These are phyloP conservation scores for Calophaca sinica DNA, from an alignment of 306 rosid species.

Conservation along the genomic window DNA sequence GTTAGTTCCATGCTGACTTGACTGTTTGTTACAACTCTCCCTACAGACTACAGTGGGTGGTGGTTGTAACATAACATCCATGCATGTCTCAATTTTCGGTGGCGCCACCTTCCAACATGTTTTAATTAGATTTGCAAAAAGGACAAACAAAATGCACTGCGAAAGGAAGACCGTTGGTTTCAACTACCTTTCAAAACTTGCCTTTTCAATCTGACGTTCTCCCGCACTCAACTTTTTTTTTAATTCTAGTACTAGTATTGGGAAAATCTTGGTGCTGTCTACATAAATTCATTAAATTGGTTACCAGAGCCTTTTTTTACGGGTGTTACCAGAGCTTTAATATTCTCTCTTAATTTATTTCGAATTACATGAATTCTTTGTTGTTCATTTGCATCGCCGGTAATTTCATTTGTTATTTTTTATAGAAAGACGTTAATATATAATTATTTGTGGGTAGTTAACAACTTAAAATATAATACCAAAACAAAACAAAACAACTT, in stretches of 20 bases:
- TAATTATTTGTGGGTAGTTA: no score
- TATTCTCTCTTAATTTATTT: no score
- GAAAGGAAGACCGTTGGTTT: constrained; percentile 42
- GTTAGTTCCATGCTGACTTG: constrained; percentile 48
- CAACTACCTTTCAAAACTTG: constrained; percentile 58
- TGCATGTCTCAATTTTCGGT: constrained; percentile 29
- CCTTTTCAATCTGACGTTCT: constrained; percentile 60
- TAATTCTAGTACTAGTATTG: neutral
- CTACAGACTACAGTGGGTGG: constrained; percentile 21
- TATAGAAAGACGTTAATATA: no score
- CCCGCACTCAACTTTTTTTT: neutral
- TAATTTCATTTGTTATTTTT: no score
- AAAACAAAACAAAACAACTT: no score
- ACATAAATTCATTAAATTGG: neutral
- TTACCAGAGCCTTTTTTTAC: no score
- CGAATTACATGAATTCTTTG: no score
- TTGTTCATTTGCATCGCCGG: no score
- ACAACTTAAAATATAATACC: no score
- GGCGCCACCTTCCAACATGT: constrained; percentile 38
- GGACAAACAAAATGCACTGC: neutral
- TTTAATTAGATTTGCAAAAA: neutral
- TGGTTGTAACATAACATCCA: constrained; percentile 28
- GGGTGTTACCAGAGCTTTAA: neutral
- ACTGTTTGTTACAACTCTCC: constrained; percentile 54
- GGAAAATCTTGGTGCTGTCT: neutral